Conservation (phyloP, 2,329 filamentous ascomycete genomes). For the Colletotrichum sojae region DNA sequence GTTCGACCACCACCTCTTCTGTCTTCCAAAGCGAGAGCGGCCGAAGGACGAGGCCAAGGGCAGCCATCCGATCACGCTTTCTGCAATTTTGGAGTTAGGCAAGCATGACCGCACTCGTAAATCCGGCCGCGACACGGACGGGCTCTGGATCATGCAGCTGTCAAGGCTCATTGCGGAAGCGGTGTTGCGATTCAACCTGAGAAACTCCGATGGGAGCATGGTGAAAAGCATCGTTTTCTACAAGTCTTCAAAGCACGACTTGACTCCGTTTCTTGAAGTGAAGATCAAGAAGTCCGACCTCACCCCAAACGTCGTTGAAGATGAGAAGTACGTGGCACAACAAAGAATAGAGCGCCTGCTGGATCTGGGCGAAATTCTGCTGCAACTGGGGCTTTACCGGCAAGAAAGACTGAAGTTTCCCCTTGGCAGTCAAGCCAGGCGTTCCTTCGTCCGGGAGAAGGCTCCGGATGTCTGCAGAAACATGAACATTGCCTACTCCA, state of each 20-base stretch:
- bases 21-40: not conserved
- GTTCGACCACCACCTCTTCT: constrained; percentile 5
- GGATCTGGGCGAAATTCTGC: not conserved
- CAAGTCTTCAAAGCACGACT: not conserved
- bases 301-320: not conserved
- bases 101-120: not conserved
- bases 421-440: not conserved
- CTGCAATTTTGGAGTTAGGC: not conserved
- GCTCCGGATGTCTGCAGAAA: no score
- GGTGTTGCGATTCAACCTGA: constrained; percentile 2
- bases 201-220: not conserved
- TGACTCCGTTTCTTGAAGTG: not conserved
- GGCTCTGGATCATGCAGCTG: not conserved
- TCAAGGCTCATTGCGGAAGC: constrained; percentile 7
- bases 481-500: no score
- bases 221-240: constrained; percentile 6
- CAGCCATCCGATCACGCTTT: not conserved
- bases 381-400: not conserved
- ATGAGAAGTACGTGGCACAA: not conserved
- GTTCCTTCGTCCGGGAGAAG: no score
- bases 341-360: not conserved
- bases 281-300: not conserved
- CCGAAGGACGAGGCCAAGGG: not conserved
- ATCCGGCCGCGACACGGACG: not conserved
- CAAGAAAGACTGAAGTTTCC: not conserved